Conservation (phyloP, 306 rosid genomes). For the Canavalia ensiformis region DNA sequence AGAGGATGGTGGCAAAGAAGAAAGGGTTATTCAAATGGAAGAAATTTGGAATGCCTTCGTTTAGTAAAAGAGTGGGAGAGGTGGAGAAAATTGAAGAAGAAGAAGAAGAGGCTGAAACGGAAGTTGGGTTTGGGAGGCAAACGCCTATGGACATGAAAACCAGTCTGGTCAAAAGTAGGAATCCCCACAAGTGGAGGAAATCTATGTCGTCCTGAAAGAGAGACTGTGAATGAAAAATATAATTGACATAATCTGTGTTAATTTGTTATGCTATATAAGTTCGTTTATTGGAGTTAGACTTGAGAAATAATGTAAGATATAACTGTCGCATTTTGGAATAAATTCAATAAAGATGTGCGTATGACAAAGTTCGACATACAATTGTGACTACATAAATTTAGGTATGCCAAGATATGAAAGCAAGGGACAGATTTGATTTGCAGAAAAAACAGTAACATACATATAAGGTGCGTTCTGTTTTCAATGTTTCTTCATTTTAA, state of each 20-base stretch:
- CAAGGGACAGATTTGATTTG: constrained; percentile 6
- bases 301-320: constrained; percentile 43
- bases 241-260: background rate
- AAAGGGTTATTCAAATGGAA: constrained; percentile 80
- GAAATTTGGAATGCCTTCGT: constrained; percentile 57
- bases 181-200: constrained; percentile 75
- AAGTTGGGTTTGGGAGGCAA: constrained; percentile 59
- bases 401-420: background rate
- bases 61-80: constrained; percentile 47
- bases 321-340: constrained; percentile 16
- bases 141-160: constrained; percentile 75
- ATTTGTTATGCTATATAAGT: background rate
- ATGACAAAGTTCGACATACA: constrained; percentile 6
- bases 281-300: constrained; percentile 24
- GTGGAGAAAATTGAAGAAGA: constrained; percentile 43
- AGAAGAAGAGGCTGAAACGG: constrained; percentile 47
- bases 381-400: background rate
- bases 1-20: constrained; percentile 66
- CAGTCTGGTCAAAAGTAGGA: constrained; percentile 58
- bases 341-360: constrained; percentile 32
- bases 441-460: background rate
- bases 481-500: background rate
- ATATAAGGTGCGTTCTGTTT: background rate
- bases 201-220: constrained; percentile 77
- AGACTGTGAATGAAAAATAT: constrained; percentile 14